Conservation (phyloP, 2,329 filamentous ascomycete genomes). For the Beauveria rudraprayagi region DNA sequence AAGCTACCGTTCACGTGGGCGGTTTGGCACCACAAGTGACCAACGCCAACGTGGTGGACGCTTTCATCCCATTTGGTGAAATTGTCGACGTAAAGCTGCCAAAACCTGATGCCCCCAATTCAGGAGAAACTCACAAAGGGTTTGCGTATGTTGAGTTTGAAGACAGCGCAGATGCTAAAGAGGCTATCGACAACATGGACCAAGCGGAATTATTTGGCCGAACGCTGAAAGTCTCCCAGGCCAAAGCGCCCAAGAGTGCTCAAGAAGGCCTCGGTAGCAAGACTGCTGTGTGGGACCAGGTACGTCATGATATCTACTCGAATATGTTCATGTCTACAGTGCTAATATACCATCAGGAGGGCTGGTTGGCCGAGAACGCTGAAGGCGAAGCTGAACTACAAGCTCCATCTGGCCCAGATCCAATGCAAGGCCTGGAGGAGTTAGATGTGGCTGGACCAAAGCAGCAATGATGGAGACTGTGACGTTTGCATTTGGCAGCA, state of each 20-base stretch:
- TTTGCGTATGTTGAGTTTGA: slow-evolving; percentile 98
- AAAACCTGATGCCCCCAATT: slow-evolving; percentile 74
- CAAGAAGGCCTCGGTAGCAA: slow-evolving; percentile 86
- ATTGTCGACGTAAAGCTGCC: slow-evolving; percentile 87
- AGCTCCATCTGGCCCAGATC: slow-evolving; percentile 57
- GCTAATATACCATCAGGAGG: slow-evolving; percentile 55
- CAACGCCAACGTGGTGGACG: slow-evolving; percentile 68
- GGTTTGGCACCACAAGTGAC: slow-evolving; percentile 77
- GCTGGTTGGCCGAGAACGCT: slow-evolving; percentile 83
- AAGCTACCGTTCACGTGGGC: slow-evolving; percentile 87
- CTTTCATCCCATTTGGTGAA: slow-evolving; percentile 95
- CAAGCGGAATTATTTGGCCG: slow-evolving; percentile 90
- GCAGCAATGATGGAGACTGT: slow-evolving; percentile 45
- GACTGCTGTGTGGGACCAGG: slow-evolving; percentile 95
- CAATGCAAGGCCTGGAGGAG: slow-evolving; percentile 92
- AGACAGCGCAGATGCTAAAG: slow-evolving; percentile 72
- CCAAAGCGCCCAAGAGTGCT: slow-evolving; percentile 83
- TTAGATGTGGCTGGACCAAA: slow-evolving; percentile 91
- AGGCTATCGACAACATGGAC: slow-evolving; percentile 99
- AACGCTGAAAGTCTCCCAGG: slow-evolving; percentile 83
- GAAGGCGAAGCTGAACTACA: slow-evolving; percentile 68
- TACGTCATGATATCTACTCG: slow-evolving; percentile 33
- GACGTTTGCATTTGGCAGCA: neutral
- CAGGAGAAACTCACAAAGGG: slow-evolving; percentile 73
- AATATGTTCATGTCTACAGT: neutral